Evolutionary conservation across 371 early-diverging fungal genomes (phyloP), one percentile per base, ranked within the genome.

Genomic region (Umbelopsis sp.): DNA sequence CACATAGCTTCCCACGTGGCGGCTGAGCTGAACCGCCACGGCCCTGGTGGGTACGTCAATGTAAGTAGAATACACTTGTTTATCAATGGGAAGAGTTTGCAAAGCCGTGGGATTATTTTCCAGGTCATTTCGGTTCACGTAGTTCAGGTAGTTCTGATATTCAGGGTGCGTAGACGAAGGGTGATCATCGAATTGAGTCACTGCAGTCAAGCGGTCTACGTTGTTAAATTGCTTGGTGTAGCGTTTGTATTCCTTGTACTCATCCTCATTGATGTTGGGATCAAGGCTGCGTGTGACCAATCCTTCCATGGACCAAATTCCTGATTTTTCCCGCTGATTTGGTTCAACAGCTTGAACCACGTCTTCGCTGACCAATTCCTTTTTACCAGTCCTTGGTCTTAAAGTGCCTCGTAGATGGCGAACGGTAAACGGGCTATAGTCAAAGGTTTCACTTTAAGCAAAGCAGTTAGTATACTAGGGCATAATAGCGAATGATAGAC

Each of bases 201-300:
- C 76, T 2, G 69, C 67, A 25, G 79, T 73, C 9, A 80, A 53
- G 32, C 76, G 75, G 32, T 78, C 76, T 9, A 81, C 71, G 35
- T 70, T 75, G 24, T 77, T 78, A 63, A 82, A 83, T 74, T 87
- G 87, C 46, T 83, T 79, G 25, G 84, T 76, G 66, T 87, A 87
- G 65, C 87, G 86, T 57, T 45, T 77, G 65, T 91, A 91, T 69
- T 89, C 90, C 41, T 84, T 79, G 5, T 72, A 69, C 67, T 91
- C 90, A 6, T 71, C 68, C 4, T 71, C 69, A 5, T 81, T 79
- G 38, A 90, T 84, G 7, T 68, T 70, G 11, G 91, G 91, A 25
- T 91, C 84, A 24, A 88, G 78, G 63, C 86, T 78, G 18, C 83
- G 76, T 14, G 77, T 72, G 0, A 82, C 82, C 20, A 89, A 77